Evolutionary conservation across 768 basidiomycete species (phyloP).

Genomic region (Tubosaeta sp.): DNA sequence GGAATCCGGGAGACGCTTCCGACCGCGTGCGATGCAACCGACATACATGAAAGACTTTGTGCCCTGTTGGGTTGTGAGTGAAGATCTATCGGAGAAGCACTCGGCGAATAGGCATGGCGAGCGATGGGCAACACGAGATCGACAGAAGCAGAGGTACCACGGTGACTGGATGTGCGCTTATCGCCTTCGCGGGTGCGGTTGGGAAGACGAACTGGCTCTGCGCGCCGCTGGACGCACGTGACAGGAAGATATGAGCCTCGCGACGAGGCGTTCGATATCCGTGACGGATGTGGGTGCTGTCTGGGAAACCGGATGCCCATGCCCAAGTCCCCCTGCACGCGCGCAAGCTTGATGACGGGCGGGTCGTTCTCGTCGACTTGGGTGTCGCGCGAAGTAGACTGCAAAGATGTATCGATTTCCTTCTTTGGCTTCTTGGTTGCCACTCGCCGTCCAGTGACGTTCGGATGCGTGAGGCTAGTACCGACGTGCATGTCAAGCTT

Average conservation of each 20-base stretch:
- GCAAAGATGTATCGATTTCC: slow-evolving; percentile 1
- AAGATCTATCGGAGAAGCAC: slow-evolving; percentile 24
- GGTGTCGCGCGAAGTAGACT: neutral
- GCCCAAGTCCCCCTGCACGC: neutral
- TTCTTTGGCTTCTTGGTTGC: slow-evolving; percentile 7
- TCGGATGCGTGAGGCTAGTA: neutral
- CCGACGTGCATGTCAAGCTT: neutral
- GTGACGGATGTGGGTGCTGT: slow-evolving; percentile 7
- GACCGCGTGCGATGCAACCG: neutral
- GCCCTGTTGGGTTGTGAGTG: slow-evolving; percentile 10
- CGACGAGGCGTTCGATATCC: slow-evolving; percentile 9
- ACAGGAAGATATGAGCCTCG: slow-evolving; percentile 2
- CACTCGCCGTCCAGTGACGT: neutral
- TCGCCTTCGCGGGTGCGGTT: slow-evolving; percentile 13
- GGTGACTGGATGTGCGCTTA: slow-evolving; percentile 11
- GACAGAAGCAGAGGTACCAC: slow-evolving; percentile 16
- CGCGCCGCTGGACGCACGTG: slow-evolving; percentile 6
- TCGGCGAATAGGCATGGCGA: neutral
- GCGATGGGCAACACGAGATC: slow-evolving; percentile 15
- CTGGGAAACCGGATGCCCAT: slow-evolving; percentile 13
- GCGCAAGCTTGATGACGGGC: neutral
- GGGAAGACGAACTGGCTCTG: neutral
- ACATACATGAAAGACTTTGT: slow-evolving; percentile 8
- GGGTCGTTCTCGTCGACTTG: slow-evolving; percentile 20
- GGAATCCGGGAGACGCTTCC: slow-evolving; percentile 3